These are phyloP conservation scores for Cicer judaicum DNA, from an alignment of 306 rosid species.

Conservation along the genomic window DNA sequence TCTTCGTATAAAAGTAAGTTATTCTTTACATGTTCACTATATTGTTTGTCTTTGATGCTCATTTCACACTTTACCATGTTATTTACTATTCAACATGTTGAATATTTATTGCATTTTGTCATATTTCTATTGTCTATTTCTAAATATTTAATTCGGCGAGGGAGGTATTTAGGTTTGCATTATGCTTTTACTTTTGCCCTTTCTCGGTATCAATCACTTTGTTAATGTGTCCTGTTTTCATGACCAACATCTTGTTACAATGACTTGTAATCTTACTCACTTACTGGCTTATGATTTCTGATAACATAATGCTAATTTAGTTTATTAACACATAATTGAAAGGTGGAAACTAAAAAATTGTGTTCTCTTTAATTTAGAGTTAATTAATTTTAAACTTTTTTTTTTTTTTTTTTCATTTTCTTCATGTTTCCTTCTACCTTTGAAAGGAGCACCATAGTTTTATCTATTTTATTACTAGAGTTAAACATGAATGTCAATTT, in stretches of 20 bases:
- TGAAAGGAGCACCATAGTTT: background rate
- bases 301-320: background rate
- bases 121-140: conserved; percentile 14
- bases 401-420: no score
- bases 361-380: background rate
- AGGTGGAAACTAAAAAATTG: background rate
- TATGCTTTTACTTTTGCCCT: background rate
- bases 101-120: conserved; percentile 13
- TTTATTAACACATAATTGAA: background rate
- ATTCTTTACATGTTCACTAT: conserved; percentile 24
- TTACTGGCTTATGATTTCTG: background rate
- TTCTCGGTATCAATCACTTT: background rate
- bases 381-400: no score
- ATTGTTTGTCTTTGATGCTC: conserved; percentile 31
- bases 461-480: conserved; percentile 10
- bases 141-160: background rate
- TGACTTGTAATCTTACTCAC: background rate
- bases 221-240: background rate
- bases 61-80: background rate
- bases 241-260: background rate
- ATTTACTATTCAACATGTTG: conserved; percentile 20
- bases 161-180: background rate
- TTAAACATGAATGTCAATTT: conserved; percentile 16
- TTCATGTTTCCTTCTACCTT: background rate
- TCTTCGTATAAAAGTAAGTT: conserved; percentile 71